Percentiles rank a stretch among this genome's conserved stretches.
Evolutionary conservation across 768 basidiomycete genomes (phyloP).

Genomic region (Leccinum truebloodii): DNA sequence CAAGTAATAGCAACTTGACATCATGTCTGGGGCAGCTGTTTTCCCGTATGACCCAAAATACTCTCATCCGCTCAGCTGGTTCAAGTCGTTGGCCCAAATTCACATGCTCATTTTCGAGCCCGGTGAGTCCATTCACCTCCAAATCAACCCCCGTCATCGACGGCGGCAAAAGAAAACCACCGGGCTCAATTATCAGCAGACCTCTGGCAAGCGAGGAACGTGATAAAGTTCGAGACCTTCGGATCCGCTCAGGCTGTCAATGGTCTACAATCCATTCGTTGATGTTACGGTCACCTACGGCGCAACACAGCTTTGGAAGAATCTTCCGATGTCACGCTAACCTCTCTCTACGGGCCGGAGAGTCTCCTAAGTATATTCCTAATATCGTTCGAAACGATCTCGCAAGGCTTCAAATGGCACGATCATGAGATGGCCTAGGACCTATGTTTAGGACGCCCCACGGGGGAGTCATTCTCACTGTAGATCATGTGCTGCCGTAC

Average conservation of each 20-base stretch:
- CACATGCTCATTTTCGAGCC: not conserved
- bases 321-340: not conserved
- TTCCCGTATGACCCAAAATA: not conserved
- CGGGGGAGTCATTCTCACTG: slow-evolving; percentile 3
- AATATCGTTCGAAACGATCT: not conserved
- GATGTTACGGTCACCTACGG: not conserved
- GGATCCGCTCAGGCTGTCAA: not conserved
- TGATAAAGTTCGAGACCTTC: not conserved
- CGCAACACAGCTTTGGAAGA: not conserved
- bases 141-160: not conserved
- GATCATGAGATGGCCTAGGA: not conserved
- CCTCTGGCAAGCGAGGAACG: not conserved
- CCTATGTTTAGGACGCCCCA: slow-evolving; percentile 10
- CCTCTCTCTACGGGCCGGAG: not conserved
- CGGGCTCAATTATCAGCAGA: not conserved
- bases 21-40: not conserved
- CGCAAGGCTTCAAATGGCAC: not conserved
- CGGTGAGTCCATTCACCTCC: not conserved
- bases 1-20: not conserved
- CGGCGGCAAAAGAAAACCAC: not conserved
- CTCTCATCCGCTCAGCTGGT: not conserved
- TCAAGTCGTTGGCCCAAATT: not conserved
- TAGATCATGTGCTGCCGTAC: not conserved
- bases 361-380: not conserved
- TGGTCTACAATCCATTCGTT: not conserved